These are phyloP conservation scores for Wickerhamomyces sp. DNA, from an alignment of 1,139 yeast genomes.

Conservation along the genomic window DNA sequence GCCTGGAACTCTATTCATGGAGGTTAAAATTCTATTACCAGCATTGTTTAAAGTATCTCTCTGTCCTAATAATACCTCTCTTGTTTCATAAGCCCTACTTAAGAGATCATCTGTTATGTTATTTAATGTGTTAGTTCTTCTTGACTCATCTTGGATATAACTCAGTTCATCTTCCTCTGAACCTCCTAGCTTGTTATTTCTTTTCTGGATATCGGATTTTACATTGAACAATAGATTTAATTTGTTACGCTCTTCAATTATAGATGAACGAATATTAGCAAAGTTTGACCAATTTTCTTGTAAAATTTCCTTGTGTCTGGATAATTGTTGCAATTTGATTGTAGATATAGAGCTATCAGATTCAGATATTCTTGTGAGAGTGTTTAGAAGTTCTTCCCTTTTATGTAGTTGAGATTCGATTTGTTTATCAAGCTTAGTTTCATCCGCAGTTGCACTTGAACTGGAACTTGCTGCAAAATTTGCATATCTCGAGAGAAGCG, in stretches of 20 bases:
- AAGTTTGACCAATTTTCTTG: conserved; percentile 67
- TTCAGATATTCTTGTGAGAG: conserved; percentile 43
- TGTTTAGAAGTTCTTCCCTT: conserved; percentile 38
- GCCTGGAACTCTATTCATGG: conserved; percentile 75
- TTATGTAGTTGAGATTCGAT: conserved; percentile 36
- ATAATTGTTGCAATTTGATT: conserved; percentile 74
- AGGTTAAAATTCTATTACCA: conserved; percentile 55
- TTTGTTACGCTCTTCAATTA: conserved; percentile 72
- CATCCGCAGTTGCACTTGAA: conserved; percentile 44
- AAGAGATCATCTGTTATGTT: conserved; percentile 74
- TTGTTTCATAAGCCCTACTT: conserved; percentile 80
- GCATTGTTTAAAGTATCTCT: conserved; percentile 60
- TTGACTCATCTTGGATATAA: conserved; percentile 74
- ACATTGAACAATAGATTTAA: conserved; percentile 71
- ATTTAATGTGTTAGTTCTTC: conserved; percentile 70
- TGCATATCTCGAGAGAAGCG: conserved; percentile 47
- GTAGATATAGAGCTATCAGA: conserved; percentile 59
- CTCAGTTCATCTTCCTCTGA: conserved; percentile 45
- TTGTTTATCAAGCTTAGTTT: conserved; percentile 36
- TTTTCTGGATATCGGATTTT: conserved; percentile 62
- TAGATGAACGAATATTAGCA: conserved; percentile 51
- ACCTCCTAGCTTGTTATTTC: conserved; percentile 23
- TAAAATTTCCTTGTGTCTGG: conserved; percentile 75
- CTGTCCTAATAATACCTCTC: conserved; percentile 80
- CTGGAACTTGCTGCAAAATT: conserved; percentile 48